Evolutionary conservation across 2,329 filamentous ascomycete species (phyloP).

Genomic region (Didymella arachidicola): DNA sequence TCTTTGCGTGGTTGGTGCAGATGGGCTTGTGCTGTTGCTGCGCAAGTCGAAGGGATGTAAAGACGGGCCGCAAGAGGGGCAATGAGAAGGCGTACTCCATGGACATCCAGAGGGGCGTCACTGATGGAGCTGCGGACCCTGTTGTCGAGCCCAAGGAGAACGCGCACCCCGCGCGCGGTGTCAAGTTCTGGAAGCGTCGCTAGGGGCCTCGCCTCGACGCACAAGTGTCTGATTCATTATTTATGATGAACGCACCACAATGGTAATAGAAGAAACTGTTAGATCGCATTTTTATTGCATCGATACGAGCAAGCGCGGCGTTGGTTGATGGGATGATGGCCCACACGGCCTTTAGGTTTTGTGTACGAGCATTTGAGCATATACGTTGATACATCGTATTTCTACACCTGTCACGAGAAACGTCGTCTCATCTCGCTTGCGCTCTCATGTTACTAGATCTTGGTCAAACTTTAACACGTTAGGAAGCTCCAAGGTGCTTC

Average conservation of each 20-base stretch:
- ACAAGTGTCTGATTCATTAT: not conserved
- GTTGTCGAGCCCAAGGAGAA: constrained; percentile 7
- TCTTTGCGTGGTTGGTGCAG: constrained; percentile 76
- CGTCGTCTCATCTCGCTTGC: not conserved
- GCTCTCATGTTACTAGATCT: too few relatives aligned
- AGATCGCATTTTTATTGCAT: constrained; percentile 13
- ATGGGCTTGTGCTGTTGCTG: constrained; percentile 81
- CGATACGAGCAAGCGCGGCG: constrained; percentile 18
- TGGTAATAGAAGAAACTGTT: constrained; percentile 4
- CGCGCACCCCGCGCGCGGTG: constrained; percentile 14
- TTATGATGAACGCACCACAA: constrained; percentile 1
- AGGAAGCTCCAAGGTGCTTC: too few relatives aligned
- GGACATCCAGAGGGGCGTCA: constrained; percentile 17
- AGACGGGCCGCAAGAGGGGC: constrained; percentile 56
- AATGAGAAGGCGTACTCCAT: constrained; percentile 47
- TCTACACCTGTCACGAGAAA: not conserved
- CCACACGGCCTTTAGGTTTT: not conserved
- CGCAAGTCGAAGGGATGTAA: constrained; percentile 63
- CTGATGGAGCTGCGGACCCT: constrained; percentile 10
- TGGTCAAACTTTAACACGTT: too few relatives aligned
- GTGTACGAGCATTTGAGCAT: constrained; percentile 1
- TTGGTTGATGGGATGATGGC: constrained; percentile 11
- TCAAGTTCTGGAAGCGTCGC: constrained; percentile 24
- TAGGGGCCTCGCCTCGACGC: constrained; percentile 9
- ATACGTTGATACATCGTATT: not conserved